phyloP scores from a whole-genome alignment of 2,329 filamentous ascomycete species.

The Diaporthe ampelina region DNA sequence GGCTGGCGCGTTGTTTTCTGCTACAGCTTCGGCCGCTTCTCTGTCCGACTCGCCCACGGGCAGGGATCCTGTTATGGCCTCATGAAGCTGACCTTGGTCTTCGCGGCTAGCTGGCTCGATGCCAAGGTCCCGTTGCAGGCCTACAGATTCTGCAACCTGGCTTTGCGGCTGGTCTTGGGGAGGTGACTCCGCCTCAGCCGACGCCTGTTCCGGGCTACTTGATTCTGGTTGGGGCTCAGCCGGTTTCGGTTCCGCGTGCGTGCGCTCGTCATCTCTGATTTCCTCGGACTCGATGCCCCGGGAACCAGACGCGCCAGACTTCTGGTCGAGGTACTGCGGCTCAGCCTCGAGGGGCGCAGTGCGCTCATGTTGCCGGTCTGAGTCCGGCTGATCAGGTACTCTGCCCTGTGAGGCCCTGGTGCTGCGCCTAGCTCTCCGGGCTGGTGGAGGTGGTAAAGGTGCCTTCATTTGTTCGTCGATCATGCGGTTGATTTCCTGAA shows the following conservation, averaged over 20 bases:
- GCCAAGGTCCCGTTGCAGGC: background rate
- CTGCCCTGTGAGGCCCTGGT: slow-evolving; percentile 27
- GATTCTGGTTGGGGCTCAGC: background rate
- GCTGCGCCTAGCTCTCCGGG: slow-evolving; percentile 43
- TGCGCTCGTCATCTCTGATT: background rate
- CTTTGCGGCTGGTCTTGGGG: slow-evolving; percentile 10
- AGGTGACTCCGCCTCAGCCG: background rate
- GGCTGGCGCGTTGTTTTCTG: background rate
- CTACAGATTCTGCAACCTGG: background rate
- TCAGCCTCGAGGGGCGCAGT: background rate
- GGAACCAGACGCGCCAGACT: background rate
- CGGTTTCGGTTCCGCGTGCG: background rate
- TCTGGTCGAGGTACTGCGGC: background rate
- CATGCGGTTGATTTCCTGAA: slow-evolving; percentile 57
- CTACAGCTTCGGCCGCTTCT: background rate
- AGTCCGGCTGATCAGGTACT: background rate
- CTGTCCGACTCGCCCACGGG: background rate
- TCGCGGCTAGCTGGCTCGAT: background rate
- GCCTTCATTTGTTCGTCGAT: slow-evolving; percentile 57
- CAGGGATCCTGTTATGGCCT: background rate
- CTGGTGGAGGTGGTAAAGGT: slow-evolving; percentile 50
- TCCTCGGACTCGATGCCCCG: background rate
- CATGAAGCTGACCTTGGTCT: background rate
- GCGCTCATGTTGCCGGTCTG: background rate
- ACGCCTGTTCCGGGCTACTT: background rate